Evolutionary conservation across 345 rosid genomes (phyloP), one percentile per base, ranked within the genome.

Genomic region (Odontarrhena argentea): DNA sequence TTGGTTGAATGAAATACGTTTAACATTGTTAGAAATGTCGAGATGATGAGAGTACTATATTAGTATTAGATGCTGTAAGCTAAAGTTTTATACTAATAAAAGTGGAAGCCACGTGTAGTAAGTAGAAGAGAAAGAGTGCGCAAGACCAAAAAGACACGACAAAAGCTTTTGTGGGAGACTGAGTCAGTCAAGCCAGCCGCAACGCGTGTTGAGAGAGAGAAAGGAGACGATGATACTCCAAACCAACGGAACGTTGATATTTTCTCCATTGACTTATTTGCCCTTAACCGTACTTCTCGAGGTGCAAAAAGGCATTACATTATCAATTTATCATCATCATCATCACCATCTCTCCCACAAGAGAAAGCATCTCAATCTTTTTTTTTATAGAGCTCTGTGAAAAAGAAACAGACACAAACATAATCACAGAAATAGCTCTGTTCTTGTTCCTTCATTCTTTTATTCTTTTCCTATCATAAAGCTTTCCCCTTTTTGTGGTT

Each of bases 381-480:
- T 10, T 30, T 6, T 6, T 46, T 4, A 34, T 47, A 14, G 50
- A 68, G 64, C 65, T 68, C 60, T 22, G 22, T 18, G 42, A 26
- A 25, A 11, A 52, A 26, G 36, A 11, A 52, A 34, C 74, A 52
- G 30, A 62, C 54, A 60, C 67, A 22, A 22, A 60, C 67, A 32
- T 10, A 35, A 42, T 30, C 67, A 42, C 46, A 34, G 36, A 8
- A 42, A 37, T 60, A 60, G 10, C 55, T 54, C 75, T 70, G 68
- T 61, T 70, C 56, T 37, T 61, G 49, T 26, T 70, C 54, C 43
- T 45, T 25, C 47, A 51, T 69, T 70, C 68, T 70, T 70, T 60
- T 0, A 59, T 50, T 50, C 57, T 60, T 58, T 43, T 61, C 28
- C 22, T 18, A 18, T 18, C 2, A 0, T 28, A 1, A 2, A 44